These are phyloP conservation scores for Phoma herbarum DNA, from an alignment of 2,329 filamentous ascomycete genomes.

Conservation along the genomic window DNA sequence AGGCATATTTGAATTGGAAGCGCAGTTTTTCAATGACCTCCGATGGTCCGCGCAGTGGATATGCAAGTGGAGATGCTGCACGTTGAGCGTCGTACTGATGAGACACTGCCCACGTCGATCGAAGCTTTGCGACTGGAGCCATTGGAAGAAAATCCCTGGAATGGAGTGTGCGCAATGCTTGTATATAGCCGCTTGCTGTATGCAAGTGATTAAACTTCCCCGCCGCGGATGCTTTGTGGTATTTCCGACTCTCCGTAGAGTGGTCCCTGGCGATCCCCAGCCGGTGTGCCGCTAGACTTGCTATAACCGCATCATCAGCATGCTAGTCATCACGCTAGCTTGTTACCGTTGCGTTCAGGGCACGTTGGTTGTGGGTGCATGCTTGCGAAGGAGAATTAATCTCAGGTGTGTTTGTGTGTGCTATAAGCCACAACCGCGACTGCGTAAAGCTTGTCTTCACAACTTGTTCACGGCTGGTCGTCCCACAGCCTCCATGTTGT, in stretches of 20 bases:
- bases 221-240: background rate
- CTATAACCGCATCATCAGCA: background rate
- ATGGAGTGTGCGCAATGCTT: background rate
- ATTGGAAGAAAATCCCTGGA: background rate
- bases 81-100: background rate
- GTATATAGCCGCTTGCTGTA: background rate
- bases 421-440: too few species aligned
- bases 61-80: background rate
- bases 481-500: too few species aligned
- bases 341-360: background rate
- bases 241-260: background rate
- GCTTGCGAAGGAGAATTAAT: too few species aligned
- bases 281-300: background rate
- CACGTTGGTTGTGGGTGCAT: background rate
- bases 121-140: background rate
- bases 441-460: too few species aligned
- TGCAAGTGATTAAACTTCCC: background rate
- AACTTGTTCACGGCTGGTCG: too few species aligned
- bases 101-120: background rate
- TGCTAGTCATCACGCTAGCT: background rate
- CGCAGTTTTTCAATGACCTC: background rate
- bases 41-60: background rate
- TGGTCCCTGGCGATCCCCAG: background rate
- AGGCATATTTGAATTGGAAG: background rate
- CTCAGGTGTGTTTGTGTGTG: too few species aligned